These are phyloP conservation scores for Fomitopsis pulvina DNA, from an alignment of 768 basidiomycete genomes.

Conservation along the genomic window DNA sequence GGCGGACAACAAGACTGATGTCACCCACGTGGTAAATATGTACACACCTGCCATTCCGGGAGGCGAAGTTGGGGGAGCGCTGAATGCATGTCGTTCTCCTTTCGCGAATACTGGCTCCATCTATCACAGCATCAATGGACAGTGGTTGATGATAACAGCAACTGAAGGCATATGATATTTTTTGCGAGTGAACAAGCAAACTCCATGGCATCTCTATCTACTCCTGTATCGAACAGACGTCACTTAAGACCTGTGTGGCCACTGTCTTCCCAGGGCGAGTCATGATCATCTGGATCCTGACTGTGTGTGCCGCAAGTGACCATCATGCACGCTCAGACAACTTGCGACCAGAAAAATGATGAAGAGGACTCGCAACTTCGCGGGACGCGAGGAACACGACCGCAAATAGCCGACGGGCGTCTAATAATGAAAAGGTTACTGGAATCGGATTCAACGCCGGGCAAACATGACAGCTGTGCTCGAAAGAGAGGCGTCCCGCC, in stretches of 20 bases:
- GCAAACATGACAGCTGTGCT: conserved; percentile 19
- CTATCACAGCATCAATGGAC: not conserved
- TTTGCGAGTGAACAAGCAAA: too few species aligned
- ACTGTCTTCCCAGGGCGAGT: not conserved
- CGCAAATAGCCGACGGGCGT: conserved; percentile 31
- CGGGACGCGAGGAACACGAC: not conserved
- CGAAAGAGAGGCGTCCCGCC: conserved; percentile 18
- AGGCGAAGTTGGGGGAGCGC: not conserved
- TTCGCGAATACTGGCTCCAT: not conserved
- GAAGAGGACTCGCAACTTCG: not conserved
- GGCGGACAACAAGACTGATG: conserved; percentile 5
- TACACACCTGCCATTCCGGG: not conserved
- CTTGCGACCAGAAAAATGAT: not conserved
- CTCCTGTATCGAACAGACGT: too few species aligned
- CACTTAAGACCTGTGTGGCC: too few species aligned
- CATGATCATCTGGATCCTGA: not conserved
- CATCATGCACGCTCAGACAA: not conserved
- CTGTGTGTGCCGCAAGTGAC: too few species aligned
- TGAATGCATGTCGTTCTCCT: not conserved
- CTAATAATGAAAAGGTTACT: conserved; percentile 28
- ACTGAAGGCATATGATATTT: not conserved
- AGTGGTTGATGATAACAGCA: not conserved
- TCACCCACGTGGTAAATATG: conserved; percentile 14
- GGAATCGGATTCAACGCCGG: conserved; percentile 31
- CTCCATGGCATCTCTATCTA: too few species aligned